These are phyloP conservation scores for Paramyrothecium roridum DNA, from an alignment of 2,329 filamentous ascomycete genomes.

Conservation along the genomic window DNA sequence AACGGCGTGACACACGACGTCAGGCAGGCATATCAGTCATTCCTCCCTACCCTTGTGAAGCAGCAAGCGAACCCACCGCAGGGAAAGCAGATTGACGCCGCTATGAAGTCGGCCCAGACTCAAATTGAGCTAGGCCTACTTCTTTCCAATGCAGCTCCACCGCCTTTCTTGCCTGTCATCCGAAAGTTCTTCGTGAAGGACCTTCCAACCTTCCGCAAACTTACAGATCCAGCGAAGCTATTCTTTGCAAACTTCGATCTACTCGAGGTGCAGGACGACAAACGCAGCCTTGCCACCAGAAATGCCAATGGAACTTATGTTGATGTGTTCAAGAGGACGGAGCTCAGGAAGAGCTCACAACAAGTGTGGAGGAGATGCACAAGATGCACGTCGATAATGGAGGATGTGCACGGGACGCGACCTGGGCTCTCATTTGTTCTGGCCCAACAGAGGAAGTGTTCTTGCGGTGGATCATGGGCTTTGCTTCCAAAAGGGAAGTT, in stretches of 20 bases:
- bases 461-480: slow-evolving; percentile 52
- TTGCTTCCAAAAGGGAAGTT: slow-evolving; percentile 33
- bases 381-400: slow-evolving; percentile 64
- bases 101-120: slow-evolving; percentile 42
- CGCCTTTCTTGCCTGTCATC: slow-evolving; percentile 53
- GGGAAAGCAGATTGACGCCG: slow-evolving; percentile 38
- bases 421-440: slow-evolving; percentile 53
- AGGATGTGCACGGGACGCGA: slow-evolving; percentile 47
- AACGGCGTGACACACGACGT: slow-evolving; percentile 45
- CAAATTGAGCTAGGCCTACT: slow-evolving; percentile 52
- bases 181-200: slow-evolving; percentile 61
- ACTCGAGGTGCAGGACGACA: slow-evolving; percentile 62
- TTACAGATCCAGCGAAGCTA: slow-evolving; percentile 63
- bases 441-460: slow-evolving; percentile 51
- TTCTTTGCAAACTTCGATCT: slow-evolving; percentile 71
- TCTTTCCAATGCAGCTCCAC: slow-evolving; percentile 42
- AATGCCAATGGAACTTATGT: slow-evolving; percentile 37
- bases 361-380: slow-evolving; percentile 39
- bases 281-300: slow-evolving; percentile 38
- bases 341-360: slow-evolving; percentile 35
- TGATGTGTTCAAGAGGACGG: slow-evolving; percentile 57
- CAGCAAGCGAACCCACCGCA: slow-evolving; percentile 44
- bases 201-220: slow-evolving; percentile 53
- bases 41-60: slow-evolving; percentile 39
- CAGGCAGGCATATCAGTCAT: slow-evolving; percentile 45